These are phyloP conservation scores for Rhynchospora breviuscula DNA, from an alignment of 176 grass and related monocot species.

Conservation along the genomic window DNA sequence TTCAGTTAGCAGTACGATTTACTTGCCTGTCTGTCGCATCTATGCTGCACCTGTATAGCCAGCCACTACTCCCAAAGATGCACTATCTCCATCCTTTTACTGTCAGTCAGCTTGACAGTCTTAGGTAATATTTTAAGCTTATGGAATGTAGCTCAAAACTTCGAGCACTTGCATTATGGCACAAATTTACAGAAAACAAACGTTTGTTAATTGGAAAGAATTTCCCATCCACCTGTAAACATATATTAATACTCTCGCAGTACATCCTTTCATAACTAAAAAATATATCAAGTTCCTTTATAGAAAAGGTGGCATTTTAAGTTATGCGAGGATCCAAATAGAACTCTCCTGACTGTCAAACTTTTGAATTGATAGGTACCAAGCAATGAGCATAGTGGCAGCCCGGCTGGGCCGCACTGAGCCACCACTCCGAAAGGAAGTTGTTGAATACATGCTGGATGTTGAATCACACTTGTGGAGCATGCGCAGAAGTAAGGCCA, in stretches of 20 bases:
- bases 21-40: slow-evolving; percentile 66
- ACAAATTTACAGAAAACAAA: background rate
- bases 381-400: slow-evolving; percentile 77
- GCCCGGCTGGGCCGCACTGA: slow-evolving; percentile 54
- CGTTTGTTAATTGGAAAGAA: too few species aligned
- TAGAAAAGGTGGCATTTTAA: background rate
- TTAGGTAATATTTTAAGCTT: slow-evolving; percentile 26
- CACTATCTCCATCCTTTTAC: slow-evolving; percentile 85
- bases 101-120: slow-evolving; percentile 67
- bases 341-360: background rate
- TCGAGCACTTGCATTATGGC: background rate
- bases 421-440: slow-evolving; percentile 68
- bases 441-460: slow-evolving; percentile 96
- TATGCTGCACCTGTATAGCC: slow-evolving; percentile 81
- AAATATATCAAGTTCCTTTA: background rate
- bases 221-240: background rate
- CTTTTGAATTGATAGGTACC: slow-evolving; percentile 29
- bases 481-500: slow-evolving; percentile 95
- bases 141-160: background rate
- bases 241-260: background rate
- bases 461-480: slow-evolving; percentile 95
- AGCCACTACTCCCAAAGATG: slow-evolving; percentile 76
- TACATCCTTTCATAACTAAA: background rate
- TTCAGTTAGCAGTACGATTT: slow-evolving; percentile 75
- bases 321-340: background rate